Percentiles rank a stretch among this genome's conserved stretches.
phyloP scores from a whole-genome alignment of 2,329 filamentous ascomycete species.

The Cordyceps cateniannulata region DNA sequence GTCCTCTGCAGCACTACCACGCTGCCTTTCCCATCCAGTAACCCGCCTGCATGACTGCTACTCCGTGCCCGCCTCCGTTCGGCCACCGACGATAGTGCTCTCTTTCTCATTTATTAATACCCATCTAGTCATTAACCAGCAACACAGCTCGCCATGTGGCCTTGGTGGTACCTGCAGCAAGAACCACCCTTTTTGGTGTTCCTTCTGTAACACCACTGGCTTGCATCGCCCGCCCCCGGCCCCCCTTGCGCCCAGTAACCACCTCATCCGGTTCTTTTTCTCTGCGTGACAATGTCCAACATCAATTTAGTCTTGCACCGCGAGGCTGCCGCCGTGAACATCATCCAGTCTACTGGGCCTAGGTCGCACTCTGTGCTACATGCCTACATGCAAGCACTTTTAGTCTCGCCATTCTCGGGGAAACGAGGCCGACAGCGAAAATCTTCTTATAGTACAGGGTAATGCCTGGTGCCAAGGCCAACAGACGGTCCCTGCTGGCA shows the following conservation, averaged over 20 bases:
- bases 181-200: neutral
- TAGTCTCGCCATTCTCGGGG: neutral
- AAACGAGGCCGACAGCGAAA: neutral
- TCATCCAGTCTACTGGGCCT: neutral
- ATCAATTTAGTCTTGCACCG: neutral
- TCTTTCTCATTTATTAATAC: neutral
- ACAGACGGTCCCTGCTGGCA: neutral
- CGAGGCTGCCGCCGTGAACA: neutral
- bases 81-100: neutral
- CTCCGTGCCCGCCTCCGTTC: neutral
- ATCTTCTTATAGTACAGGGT: neutral
- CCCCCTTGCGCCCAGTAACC: neutral
- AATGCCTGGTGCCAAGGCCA: neutral
- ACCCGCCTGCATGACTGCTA: neutral
- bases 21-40: neutral
- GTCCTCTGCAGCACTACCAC: neutral
- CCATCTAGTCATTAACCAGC: no score
- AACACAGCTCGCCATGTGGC: neutral
- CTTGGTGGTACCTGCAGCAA: conserved; percentile 7
- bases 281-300: neutral
- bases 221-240: neutral
- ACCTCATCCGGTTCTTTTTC: neutral
- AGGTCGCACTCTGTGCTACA: neutral
- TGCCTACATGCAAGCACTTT: neutral
- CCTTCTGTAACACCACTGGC: neutral